Percentiles rank a stretch among this genome's conserved stretches.
Evolutionary conservation across 208 protist species (phyloP).

Genomic region (Acanthamoeba healyi): DNA sequence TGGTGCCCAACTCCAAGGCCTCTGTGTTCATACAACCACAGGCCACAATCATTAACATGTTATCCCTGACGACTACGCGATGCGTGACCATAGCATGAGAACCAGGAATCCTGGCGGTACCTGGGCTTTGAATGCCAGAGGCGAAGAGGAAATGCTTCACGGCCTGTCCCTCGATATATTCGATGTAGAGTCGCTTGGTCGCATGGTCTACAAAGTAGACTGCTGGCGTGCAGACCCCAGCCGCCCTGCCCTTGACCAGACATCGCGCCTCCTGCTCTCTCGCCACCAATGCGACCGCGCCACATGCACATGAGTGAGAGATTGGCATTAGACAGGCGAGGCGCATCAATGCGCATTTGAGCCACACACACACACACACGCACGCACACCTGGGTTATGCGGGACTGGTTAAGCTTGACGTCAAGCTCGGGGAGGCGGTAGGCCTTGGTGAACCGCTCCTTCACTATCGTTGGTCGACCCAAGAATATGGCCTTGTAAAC

Average conservation of each 20-base stretch:
- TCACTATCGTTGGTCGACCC: constrained; percentile 86
- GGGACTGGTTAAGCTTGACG: constrained; percentile 77
- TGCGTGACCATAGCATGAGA: too few species aligned
- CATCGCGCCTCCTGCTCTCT: constrained; percentile 67
- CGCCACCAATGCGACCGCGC: too few species aligned
- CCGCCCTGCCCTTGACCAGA: constrained; percentile 56
- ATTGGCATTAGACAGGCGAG: too few species aligned
- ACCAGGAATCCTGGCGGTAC: not conserved
- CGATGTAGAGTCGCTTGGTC: constrained; percentile 79
- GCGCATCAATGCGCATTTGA: too few species aligned
- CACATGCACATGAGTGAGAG: too few species aligned
- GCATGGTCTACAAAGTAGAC: constrained; percentile 79
- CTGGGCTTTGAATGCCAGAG: not conserved
- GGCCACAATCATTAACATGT: not conserved
- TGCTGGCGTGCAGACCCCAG: constrained; percentile 77
- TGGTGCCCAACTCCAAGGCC: constrained; percentile 80
- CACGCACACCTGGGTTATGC: constrained; percentile 71
- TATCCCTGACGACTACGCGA: too few species aligned
- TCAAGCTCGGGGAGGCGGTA: constrained; percentile 91
- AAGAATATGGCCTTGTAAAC: constrained; percentile 81
- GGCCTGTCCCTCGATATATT: constrained; percentile 83
- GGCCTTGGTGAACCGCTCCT: constrained; percentile 91
- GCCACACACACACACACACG: not conserved
- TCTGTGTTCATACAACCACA: not conserved
- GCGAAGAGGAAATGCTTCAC: constrained; percentile 73